These are phyloP conservation scores for Aotearoamyces nothofagi DNA, from an alignment of 2,329 filamentous ascomycete genomes.

Conservation along the genomic window DNA sequence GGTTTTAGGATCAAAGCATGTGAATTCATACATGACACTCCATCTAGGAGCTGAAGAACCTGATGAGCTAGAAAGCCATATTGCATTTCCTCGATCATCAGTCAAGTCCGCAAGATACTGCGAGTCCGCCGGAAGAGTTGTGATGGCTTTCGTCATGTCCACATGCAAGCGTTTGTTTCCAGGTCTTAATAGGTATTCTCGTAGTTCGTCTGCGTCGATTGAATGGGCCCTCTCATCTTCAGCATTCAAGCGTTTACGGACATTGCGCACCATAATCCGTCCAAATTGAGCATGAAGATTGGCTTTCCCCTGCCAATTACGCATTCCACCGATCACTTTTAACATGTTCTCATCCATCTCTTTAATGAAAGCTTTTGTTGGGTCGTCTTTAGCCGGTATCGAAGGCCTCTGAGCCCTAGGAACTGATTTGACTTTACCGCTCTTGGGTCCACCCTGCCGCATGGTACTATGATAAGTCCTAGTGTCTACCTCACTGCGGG, in stretches of 20 bases:
- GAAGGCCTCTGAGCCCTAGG: neutral
- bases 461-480: no score
- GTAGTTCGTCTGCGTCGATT: neutral
- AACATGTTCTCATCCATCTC: slow-evolving; percentile 8
- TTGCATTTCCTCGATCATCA: slow-evolving; percentile 5
- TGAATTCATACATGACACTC: slow-evolving; percentile 14
- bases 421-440: slow-evolving; percentile 1
- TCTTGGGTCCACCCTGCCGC: neutral
- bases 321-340: slow-evolving; percentile 9
- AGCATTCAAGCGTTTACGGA: slow-evolving; percentile 6
- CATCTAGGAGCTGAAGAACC: slow-evolving; percentile 5
- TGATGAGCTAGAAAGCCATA: slow-evolving; percentile 12
- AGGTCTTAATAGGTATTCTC: neutral
- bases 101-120: slow-evolving; percentile 12
- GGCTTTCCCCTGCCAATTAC: slow-evolving; percentile 13
- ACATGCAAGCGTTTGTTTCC: neutral
- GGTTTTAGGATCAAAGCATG: slow-evolving; percentile 8
- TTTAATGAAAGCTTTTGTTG: slow-evolving; percentile 5
- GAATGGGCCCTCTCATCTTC: slow-evolving; percentile 3
- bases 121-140: slow-evolving; percentile 11
- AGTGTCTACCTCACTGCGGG: no score
- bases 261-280: slow-evolving; percentile 10
- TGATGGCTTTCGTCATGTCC: slow-evolving; percentile 15
- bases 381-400: neutral
- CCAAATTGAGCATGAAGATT: slow-evolving; percentile 15